A percentile compares a stretch with the other conserved stretches of the same genome.
Conservation (phyloP, 225 moss, liverwort and hornwort species). For the Anthoceros angustus region DNA sequence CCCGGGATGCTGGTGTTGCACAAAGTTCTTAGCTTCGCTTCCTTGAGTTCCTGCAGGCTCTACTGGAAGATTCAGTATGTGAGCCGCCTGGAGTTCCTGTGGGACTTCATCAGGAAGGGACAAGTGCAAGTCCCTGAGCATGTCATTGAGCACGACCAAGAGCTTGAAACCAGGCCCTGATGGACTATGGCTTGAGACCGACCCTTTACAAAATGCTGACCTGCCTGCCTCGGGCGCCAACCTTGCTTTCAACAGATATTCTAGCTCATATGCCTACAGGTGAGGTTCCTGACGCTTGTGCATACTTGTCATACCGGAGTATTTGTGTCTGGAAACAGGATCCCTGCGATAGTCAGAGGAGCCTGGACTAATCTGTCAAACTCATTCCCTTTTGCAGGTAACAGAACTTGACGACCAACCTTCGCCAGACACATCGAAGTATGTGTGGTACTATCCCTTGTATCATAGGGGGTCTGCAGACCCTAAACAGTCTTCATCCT, state of each 20-base stretch:
- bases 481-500: background rate
- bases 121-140: conserved; percentile 74
- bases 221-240: conserved; percentile 13
- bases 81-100: conserved; percentile 72
- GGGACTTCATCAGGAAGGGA: conserved; percentile 41
- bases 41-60: conserved; percentile 28
- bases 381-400: background rate
- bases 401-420: background rate
- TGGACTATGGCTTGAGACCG: conserved; percentile 56
- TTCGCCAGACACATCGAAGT: no score
- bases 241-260: background rate
- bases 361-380: no score
- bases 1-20: no score
- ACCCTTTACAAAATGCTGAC: conserved; percentile 21
- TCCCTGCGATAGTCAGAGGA: no score
- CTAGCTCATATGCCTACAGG: background rate
- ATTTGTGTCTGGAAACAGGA: no score
- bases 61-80: conserved; percentile 63
- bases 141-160: conserved; percentile 52
- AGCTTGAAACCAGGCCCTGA: conserved; percentile 39
- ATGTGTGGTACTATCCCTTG: background rate
- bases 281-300: background rate
- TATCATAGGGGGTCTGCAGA: background rate
- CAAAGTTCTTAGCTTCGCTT: background rate
- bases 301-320: no score